Evolutionary conservation across 768 basidiomycete species (phyloP), one percentile per base, ranked within the genome.

Genomic region (Crepidotus variabilis): DNA sequence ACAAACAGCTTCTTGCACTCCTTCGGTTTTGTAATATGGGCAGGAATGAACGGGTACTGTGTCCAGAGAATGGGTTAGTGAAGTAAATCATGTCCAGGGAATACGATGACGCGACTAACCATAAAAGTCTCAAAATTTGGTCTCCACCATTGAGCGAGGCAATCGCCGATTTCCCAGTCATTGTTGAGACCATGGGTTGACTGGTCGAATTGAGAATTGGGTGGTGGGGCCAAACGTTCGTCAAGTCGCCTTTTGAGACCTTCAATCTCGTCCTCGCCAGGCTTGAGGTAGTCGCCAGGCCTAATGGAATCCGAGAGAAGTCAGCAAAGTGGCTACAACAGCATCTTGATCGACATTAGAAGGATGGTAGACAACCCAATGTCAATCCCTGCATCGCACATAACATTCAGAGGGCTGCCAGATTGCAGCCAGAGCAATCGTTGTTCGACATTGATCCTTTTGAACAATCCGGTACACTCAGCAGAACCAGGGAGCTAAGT

Each of bases 41-140:
- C 92, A 0, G 94, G 95, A 54, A 94, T 81, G 69, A 94, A 95
- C 0, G 94, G 94, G 64, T 96, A 97, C 94, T 95, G 65, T 28
- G 32, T 33, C 35, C 54, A 45, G 46, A 34, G 14, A 55, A 23
- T 48, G 55, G 47, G 47, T 46, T 11, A 47, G 14, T 39, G 50
- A 56, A 46, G 50, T 5, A 21, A 22, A 9, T 7, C 47, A 35
- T 36, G 22, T 28, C 53, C 3, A 34, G 48, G 23, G 36, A 46
- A 47, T 43, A 16, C 11, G 34, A 39, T 18, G n/a, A 51, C 47
- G 45, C 28, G 6, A 80, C 88, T 65, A 63, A 96, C 95, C 90
- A 97, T 95, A 73, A 98, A 98, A 0, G 94, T 95, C 76, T 99
- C 97, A 63, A 97, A 99, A 67, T 97, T 97, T 0, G 96, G 96